Evolutionary conservation across 2,329 filamentous ascomycete genomes (phyloP).

Genomic region (Alternaria consortialis): DNA sequence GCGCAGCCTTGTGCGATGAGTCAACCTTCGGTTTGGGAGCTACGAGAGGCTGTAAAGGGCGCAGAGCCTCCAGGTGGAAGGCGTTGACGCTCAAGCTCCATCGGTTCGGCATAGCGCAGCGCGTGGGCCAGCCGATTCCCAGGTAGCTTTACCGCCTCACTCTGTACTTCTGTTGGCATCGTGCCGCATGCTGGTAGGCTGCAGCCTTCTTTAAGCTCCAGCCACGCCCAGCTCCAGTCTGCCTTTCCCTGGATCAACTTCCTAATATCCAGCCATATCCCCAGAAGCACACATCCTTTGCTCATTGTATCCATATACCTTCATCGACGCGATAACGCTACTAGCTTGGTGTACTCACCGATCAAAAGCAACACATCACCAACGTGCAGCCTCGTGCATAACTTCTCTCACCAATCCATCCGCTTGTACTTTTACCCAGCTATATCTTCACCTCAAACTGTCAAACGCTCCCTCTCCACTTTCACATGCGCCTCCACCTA

Average conservation of each 20-base stretch:
- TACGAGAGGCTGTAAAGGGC: conserved; percentile 18
- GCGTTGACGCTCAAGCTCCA: conserved; percentile 11
- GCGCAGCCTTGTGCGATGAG: conserved; percentile 23
- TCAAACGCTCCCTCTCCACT: conserved; percentile 9
- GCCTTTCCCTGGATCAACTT: conserved; percentile 5
- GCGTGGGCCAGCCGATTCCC: conserved; percentile 25
- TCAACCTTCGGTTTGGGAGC: conserved; percentile 5
- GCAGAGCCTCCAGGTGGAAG: conserved; percentile 17
- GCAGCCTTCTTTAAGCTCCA: conserved; percentile 31
- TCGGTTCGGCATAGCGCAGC: conserved; percentile 23
- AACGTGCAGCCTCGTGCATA: conserved; percentile 25
- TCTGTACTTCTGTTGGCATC: conserved; percentile 21
- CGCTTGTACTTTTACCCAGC: conserved; percentile 12
- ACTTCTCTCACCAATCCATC: conserved; percentile 2
- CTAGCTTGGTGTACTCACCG: conserved; percentile 13
- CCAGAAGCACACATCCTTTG: neutral
- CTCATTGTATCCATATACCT: neutral
- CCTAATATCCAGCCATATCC: neutral
- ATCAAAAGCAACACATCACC: conserved; percentile 17
- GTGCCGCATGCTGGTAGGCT: conserved; percentile 33
- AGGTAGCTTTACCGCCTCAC: conserved; percentile 39
- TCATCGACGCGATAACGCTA: conserved; percentile 4
- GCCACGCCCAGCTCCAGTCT: conserved; percentile 30
- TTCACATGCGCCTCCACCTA: conserved; percentile 22
- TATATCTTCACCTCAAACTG: neutral